phyloP scores from a whole-genome alignment of 2,329 filamentous ascomycete genomes.

The Akanthomyces lecanii region DNA sequence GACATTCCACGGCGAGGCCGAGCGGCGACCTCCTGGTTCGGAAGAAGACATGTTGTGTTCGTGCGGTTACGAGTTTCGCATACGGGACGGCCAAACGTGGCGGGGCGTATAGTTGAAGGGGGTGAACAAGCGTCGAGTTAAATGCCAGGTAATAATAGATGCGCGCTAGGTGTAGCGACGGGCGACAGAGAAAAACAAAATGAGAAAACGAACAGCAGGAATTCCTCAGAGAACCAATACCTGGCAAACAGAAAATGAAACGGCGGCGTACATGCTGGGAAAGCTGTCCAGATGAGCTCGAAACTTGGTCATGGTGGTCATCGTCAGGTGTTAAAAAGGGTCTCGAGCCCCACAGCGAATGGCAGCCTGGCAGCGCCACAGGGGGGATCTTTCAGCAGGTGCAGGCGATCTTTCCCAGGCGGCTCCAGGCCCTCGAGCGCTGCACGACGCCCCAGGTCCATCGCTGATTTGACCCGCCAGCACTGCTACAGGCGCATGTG shows the following conservation, averaged over 20 bases:
- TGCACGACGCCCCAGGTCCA: not conserved
- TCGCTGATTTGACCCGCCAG: not conserved
- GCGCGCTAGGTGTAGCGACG: not conserved
- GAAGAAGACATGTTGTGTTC: constrained; percentile 24
- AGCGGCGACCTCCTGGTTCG: constrained; percentile 27
- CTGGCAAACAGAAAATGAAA: not conserved
- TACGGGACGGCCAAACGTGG: constrained; percentile 14
- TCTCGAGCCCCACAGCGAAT: constrained; percentile 6
- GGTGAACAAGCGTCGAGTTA: not conserved
- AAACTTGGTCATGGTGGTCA: not conserved
- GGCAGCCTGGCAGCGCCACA: constrained; percentile 1
- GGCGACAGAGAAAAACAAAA: not conserved
- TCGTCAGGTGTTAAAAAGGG: constrained; percentile 17
- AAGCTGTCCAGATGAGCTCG: constrained; percentile 12
- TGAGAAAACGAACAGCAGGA: not conserved
- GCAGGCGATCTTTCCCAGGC: not conserved
- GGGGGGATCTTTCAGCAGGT: not conserved
- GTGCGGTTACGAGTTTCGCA: constrained; percentile 28
- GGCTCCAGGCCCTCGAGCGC: not conserved
- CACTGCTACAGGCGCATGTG: not conserved
- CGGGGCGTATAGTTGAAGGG: not conserved
- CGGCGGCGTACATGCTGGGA: not conserved
- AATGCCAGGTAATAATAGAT: not conserved
- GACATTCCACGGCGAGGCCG: constrained; percentile 24
- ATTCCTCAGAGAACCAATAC: not conserved